These are phyloP conservation scores for Rosa hybrid DNA, from an alignment of 331 rosid species.

Conservation along the genomic window DNA sequence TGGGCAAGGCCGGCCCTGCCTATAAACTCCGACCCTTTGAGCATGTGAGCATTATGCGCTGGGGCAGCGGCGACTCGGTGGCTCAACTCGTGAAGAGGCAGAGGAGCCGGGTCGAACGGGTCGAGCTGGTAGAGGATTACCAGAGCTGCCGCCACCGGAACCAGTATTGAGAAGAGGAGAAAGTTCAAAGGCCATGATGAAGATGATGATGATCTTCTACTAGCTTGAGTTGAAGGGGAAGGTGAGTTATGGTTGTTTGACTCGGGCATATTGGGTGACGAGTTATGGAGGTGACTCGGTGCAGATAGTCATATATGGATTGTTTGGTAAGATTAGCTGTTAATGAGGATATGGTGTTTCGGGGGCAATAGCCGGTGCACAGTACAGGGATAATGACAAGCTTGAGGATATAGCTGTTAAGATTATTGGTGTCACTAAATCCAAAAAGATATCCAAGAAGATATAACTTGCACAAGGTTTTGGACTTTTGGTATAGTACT, in stretches of 20 bases:
- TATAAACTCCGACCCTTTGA: constrained; percentile 39
- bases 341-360: no score
- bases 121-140: constrained; percentile 42
- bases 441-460: no score
- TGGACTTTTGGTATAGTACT: no score
- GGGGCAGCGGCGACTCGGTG: constrained; percentile 19
- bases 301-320: no score
- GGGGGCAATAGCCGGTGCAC: no score
- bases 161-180: constrained; percentile 9
- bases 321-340: no score
- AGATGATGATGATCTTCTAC: not conserved
- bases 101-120: constrained; percentile 47
- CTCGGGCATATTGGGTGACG: not conserved
- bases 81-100: constrained; percentile 41
- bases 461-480: no score
- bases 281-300: not conserved
- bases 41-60: constrained; percentile 32
- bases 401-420: no score
- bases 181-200: constrained; percentile 24
- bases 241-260: not conserved
- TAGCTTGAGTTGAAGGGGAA: not conserved
- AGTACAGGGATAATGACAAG: no score
- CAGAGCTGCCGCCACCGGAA: constrained; percentile 28
- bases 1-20: constrained; percentile 10
- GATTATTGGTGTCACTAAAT: no score